Evolutionary conservation across 2,329 filamentous ascomycete genomes (phyloP), one percentile per base, ranked within the genome.

Genomic region (Botrytis porri): DNA sequence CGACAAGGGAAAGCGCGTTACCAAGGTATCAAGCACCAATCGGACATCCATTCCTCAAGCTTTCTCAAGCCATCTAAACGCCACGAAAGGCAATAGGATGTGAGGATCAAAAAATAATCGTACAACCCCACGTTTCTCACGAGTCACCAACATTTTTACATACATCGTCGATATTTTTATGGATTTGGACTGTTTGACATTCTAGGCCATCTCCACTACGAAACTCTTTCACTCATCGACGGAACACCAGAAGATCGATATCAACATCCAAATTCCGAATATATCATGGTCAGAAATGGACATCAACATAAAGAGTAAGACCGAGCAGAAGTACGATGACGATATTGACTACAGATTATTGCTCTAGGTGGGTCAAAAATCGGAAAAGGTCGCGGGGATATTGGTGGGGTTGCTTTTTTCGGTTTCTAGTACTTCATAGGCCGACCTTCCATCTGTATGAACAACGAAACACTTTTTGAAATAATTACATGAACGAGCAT

Each of bases 341-440:
- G 63, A 66, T 66, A 51, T 66, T 5, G n/a, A 22, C 63, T 51
- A 66, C 63, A n/a, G 22, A n/a, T 63, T 63, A 10, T 29, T n/a
- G 39, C 14, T 63, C n/a, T 35, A 22, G 64, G 43, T 51, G 64
- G 64, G 45, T 51, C 45, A 22, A 54, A 16, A 20, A 18, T 66
- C 64, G 64, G 64, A 39, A 66, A 66, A 66, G 45, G 37, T 66
- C 64, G 64, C 45, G 64, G 64, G 64, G 64, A 54, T 66, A 41
- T 39, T 54, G 64, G 64, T 51, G 64, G 64, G 64, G 45, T 51
- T 25, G 45, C 37, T 25, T 16, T 39, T 51, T 37, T 54, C 61
- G 39, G 16, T 25, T 51, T 51, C 14, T 37, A 35, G n/a, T 57
- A 57, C 51, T 57, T 57, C 51, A 57, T 57, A 57, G n/a, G 51